Conservation (phyloP, 2,329 filamentous ascomycete genomes). For the Pseudocercospora cruenta region DNA sequence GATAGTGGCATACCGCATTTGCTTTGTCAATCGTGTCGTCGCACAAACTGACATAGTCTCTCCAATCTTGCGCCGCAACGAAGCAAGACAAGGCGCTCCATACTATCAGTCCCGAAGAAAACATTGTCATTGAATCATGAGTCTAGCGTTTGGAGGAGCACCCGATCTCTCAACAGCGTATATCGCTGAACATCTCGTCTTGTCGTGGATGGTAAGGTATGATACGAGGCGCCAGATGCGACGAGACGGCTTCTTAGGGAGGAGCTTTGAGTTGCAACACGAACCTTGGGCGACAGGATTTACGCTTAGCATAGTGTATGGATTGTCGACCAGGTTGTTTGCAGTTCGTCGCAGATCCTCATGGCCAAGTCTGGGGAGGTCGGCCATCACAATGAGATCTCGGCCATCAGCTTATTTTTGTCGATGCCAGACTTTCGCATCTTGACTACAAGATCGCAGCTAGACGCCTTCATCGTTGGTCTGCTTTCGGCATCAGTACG, state of each 20-base stretch:
- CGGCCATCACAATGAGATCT: not conserved
- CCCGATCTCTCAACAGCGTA: not conserved
- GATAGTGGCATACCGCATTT: not conserved
- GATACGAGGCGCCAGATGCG: not conserved
- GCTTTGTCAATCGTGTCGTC: not conserved
- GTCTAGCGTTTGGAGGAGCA: not conserved
- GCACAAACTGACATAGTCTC: not conserved
- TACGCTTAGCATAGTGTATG: not conserved
- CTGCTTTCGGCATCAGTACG: not conserved
- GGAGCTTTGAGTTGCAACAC: constrained; percentile 2
- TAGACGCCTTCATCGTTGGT: not conserved
- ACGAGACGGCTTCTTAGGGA: constrained; percentile 3
- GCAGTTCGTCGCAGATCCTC: not conserved
- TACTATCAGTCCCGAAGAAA: not conserved
- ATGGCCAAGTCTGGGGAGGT: not conserved
- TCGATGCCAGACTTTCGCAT: not conserved
- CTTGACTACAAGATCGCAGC: not conserved
- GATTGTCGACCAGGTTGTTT: constrained; percentile 6
- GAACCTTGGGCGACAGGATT: not conserved
- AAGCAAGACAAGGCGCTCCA: not conserved
- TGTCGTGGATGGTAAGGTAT: not conserved
- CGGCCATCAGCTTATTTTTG: not conserved
- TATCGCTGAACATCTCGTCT: not conserved
- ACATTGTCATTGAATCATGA: not conserved
- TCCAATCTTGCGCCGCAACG: constrained; percentile 1